These are phyloP conservation scores for Solanum pinnatisectum DNA, from an alignment of 257 asterid genomes.

Conservation along the genomic window DNA sequence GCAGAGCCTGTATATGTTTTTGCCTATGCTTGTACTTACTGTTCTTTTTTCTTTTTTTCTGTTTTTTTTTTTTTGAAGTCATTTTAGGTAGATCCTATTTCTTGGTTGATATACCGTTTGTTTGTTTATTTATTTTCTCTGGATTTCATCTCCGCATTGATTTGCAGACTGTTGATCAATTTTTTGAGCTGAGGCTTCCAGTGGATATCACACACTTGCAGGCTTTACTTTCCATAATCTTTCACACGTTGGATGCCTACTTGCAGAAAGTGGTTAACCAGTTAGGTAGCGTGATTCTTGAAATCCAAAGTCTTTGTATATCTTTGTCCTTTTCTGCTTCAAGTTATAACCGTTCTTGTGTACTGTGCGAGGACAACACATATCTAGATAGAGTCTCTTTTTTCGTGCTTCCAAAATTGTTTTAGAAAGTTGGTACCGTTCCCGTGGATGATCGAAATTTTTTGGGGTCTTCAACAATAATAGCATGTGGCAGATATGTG, in stretches of 20 bases:
- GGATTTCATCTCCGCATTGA: slow-evolving; percentile 11
- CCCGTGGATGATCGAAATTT: background rate
- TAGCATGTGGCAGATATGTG: background rate
- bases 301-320: background rate
- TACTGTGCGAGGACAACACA: too few relatives aligned
- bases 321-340: background rate
- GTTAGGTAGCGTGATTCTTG: slow-evolving; percentile 39
- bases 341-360: background rate
- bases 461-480: background rate
- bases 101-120: background rate
- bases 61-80: background rate
- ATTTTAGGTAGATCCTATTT: background rate
- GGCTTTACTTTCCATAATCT: slow-evolving; percentile 81
- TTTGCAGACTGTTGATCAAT: slow-evolving; percentile 95
- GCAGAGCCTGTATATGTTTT: background rate
- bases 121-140: background rate
- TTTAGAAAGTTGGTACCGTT: background rate
- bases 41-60: background rate
- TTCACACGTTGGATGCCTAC: slow-evolving; percentile 88
- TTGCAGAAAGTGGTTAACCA: slow-evolving; percentile 57
- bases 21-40: background rate
- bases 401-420: background rate
- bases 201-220: slow-evolving; percentile 92
- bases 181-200: slow-evolving; percentile 79
- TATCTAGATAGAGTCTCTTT: background rate